These are phyloP conservation scores for Barbarea vulgaris DNA, from an alignment of 345 rosid species.

Conservation along the genomic window DNA sequence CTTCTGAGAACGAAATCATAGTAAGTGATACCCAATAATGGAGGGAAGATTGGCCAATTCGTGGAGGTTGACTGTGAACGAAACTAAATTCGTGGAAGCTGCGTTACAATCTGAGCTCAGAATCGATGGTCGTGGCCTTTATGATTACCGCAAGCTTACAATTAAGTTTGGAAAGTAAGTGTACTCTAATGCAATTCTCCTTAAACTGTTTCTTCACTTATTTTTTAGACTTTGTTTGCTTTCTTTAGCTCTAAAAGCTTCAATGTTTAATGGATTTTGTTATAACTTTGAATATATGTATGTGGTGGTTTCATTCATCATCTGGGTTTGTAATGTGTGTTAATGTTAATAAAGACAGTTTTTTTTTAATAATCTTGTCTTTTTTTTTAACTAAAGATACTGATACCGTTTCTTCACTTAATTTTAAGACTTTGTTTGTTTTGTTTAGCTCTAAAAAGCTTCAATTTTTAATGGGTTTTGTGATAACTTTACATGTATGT, in stretches of 20 bases:
- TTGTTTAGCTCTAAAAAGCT: not conserved
- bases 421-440: not conserved
- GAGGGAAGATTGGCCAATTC: slow-evolving; percentile 77
- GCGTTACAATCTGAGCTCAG: slow-evolving; percentile 81
- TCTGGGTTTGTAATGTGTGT: no score
- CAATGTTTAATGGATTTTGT: no score
- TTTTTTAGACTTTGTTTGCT: no score
- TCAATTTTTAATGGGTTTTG: not conserved
- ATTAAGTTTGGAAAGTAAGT: slow-evolving; percentile 89
- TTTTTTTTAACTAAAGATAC: no score
- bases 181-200: no score
- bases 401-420: not conserved
- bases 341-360: no score
- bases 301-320: no score
- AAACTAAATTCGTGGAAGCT: slow-evolving; percentile 82
- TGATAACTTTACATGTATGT: not conserved
- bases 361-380: no score
- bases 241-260: no score
- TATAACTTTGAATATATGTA: no score
- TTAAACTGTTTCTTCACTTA: not conserved
- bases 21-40: slow-evolving; percentile 44
- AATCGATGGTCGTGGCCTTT: slow-evolving; percentile 83
- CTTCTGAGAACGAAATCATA: not conserved
- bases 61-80: slow-evolving; percentile 80
- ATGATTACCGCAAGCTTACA: slow-evolving; percentile 76